phyloP scores from a whole-genome alignment of 805 yeast genomes.

The Nakazawaea siamensis region DNA sequence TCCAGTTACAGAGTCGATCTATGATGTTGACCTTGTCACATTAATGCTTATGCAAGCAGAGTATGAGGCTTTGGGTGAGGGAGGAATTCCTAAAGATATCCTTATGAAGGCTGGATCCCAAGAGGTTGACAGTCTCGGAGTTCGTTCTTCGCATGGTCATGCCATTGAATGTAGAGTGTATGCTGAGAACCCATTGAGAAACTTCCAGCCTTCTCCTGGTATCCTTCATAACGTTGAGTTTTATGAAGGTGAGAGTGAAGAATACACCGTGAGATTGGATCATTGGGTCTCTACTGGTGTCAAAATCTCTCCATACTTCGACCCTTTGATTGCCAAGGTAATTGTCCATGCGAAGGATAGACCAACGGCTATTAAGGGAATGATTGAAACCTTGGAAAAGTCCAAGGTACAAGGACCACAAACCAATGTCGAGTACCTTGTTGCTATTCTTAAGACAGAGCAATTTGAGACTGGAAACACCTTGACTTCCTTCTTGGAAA shows the following conservation, averaged over 20 bases:
- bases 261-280: constrained; percentile 16
- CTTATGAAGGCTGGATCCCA: constrained; percentile 11
- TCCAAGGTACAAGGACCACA: constrained; percentile 20
- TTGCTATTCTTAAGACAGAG: constrained; percentile 13
- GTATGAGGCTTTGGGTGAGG: constrained; percentile 13
- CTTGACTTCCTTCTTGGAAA: constrained; percentile 15
- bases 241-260: constrained; percentile 1
- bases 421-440: constrained; percentile 19
- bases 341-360: constrained; percentile 20
- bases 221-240: constrained; percentile 17
- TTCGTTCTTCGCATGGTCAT: constrained; percentile 18
- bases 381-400: constrained; percentile 15
- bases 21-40: constrained; percentile 18
- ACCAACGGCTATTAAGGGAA: constrained; percentile 13
- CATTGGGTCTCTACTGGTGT: constrained; percentile 21
- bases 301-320: constrained; percentile 22
- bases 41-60: constrained; percentile 21
- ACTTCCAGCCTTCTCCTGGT: constrained; percentile 22
- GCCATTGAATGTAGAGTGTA: constrained; percentile 21
- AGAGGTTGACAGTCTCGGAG: constrained; percentile 8
- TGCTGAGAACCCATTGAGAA: constrained; percentile 20
- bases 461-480: constrained; percentile 15
- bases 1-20: constrained; percentile 20
- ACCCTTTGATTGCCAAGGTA: constrained; percentile 21
- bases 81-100: constrained; percentile 14